phyloP scores from a whole-genome alignment of 208 protist species.

The Strigomonas galati region DNA sequence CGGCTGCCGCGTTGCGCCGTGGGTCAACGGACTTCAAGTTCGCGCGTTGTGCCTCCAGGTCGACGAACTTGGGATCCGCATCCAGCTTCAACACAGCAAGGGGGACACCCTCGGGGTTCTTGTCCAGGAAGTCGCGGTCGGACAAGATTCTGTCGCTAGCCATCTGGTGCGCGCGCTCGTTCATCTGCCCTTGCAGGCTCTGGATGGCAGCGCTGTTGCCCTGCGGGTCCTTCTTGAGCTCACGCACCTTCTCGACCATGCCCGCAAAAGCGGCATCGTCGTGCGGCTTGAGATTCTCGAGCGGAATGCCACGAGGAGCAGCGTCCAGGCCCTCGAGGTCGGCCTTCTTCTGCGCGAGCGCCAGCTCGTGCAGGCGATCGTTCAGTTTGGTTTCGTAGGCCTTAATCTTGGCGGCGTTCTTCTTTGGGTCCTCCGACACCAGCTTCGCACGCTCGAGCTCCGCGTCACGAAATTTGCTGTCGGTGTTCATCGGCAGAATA shows the following conservation, averaged over 20 bases:
- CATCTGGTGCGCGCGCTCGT: slow-evolving; percentile 24
- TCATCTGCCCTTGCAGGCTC: slow-evolving; percentile 30
- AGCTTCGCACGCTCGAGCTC: slow-evolving; percentile 47
- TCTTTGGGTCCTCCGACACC: slow-evolving; percentile 27
- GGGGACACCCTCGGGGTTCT: slow-evolving; percentile 25
- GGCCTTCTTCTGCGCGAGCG: slow-evolving; percentile 33
- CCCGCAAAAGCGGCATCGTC: slow-evolving; percentile 30
- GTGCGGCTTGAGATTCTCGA: slow-evolving; percentile 33
- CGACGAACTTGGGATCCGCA: slow-evolving; percentile 34
- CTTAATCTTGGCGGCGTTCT: slow-evolving; percentile 30
- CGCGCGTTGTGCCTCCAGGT: slow-evolving; percentile 50
- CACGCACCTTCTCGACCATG: slow-evolving; percentile 36
- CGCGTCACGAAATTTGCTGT: slow-evolving; percentile 45
- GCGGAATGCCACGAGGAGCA: slow-evolving; percentile 44
- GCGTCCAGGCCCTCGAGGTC: slow-evolving; percentile 45
- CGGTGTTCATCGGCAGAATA: slow-evolving; percentile 38
- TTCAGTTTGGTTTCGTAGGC: slow-evolving; percentile 56
- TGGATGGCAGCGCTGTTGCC: slow-evolving; percentile 28
- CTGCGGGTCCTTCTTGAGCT: slow-evolving; percentile 32
- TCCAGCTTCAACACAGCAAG: slow-evolving; percentile 24
- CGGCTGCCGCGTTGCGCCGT: slow-evolving; percentile 16
- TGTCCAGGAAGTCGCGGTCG: slow-evolving; percentile 40
- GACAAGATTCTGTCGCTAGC: slow-evolving; percentile 19
- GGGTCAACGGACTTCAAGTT: slow-evolving; percentile 42
- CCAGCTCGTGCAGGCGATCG: slow-evolving; percentile 51